phyloP scores from a whole-genome alignment of 805 yeast species.

The Saturnispora quitensis region DNA sequence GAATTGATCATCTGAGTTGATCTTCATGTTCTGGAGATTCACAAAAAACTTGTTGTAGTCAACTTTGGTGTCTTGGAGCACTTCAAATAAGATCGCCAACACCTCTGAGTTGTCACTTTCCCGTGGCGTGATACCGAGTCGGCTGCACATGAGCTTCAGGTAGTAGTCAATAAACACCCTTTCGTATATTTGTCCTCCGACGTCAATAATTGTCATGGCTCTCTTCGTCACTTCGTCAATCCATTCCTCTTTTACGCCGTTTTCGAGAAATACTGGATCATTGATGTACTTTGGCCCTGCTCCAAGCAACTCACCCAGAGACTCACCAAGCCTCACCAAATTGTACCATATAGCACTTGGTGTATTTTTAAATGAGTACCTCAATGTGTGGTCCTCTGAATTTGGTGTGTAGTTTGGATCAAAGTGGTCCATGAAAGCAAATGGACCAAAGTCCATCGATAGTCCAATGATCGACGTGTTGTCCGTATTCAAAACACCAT shows the following conservation, averaged over 20 bases:
- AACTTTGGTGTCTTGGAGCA: conserved; percentile 50
- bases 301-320: conserved; percentile 72
- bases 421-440: conserved; percentile 79
- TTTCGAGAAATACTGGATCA: conserved; percentile 32
- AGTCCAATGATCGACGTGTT: conserved; percentile 86
- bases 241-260: conserved; percentile 39
- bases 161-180: conserved; percentile 51
- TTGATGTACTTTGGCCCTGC: conserved; percentile 48
- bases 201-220: conserved; percentile 56
- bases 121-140: conserved; percentile 56
- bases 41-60: conserved; percentile 80
- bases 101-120: conserved; percentile 36
- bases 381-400: conserved; percentile 63
- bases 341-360: conserved; percentile 94
- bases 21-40: conserved; percentile 40
- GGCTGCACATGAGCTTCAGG: conserved; percentile 43
- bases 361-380: conserved; percentile 77
- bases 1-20: conserved; percentile 23
- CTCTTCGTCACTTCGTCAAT: conserved; percentile 44
- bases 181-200: conserved; percentile 58
- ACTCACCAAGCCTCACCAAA: conserved; percentile 74
- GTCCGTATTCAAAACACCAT: conserved; percentile 92
- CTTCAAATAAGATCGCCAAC: conserved; percentile 51
- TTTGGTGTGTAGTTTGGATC: conserved; percentile 81
- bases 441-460: conserved; percentile 92